Conservation (phyloP, 2,329 filamentous ascomycete species). For the Mycosphaerelloides madeirae region DNA sequence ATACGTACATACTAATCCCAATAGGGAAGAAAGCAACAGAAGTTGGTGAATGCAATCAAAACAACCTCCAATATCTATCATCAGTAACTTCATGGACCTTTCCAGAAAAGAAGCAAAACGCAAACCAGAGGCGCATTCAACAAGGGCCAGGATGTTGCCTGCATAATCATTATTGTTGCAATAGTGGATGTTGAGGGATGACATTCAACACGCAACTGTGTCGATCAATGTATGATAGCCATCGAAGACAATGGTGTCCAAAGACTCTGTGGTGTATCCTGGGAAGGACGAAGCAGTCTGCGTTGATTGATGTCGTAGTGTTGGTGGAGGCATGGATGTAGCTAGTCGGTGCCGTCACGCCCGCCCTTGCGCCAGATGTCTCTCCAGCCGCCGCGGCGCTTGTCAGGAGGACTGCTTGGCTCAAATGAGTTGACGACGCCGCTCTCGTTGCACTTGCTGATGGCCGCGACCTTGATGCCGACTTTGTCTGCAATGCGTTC, state of each 20-base stretch:
- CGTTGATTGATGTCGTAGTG: neutral
- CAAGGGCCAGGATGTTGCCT: too few relatives aligned
- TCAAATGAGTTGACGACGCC: slow-evolving; percentile 6
- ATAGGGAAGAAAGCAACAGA: too few relatives aligned
- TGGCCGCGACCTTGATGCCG: slow-evolving; percentile 32
- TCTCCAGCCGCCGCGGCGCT: slow-evolving; percentile 27
- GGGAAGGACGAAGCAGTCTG: neutral
- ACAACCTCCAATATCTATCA: too few relatives aligned
- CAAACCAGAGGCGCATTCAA: too few relatives aligned
- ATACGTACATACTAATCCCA: too few relatives aligned
- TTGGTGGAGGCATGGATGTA: neutral
- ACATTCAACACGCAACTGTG: too few relatives aligned
- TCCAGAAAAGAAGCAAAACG: too few relatives aligned
- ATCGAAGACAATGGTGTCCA: slow-evolving; percentile 1
- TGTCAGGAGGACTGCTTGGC: slow-evolving; percentile 21
- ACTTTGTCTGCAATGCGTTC: slow-evolving; percentile 46
- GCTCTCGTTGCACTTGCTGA: slow-evolving; percentile 11
- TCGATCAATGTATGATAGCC: too few relatives aligned
- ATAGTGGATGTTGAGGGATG: too few relatives aligned
- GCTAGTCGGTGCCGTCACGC: slow-evolving; percentile 7
- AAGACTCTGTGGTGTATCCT: slow-evolving; percentile 7
- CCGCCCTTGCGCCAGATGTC: slow-evolving; percentile 30
- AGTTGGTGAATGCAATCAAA: too few relatives aligned
- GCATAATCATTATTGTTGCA: too few relatives aligned
- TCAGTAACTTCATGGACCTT: too few relatives aligned